Conservation (phyloP, 2,329 filamentous ascomycete species). For the Colletotrichum echinochloae region DNA sequence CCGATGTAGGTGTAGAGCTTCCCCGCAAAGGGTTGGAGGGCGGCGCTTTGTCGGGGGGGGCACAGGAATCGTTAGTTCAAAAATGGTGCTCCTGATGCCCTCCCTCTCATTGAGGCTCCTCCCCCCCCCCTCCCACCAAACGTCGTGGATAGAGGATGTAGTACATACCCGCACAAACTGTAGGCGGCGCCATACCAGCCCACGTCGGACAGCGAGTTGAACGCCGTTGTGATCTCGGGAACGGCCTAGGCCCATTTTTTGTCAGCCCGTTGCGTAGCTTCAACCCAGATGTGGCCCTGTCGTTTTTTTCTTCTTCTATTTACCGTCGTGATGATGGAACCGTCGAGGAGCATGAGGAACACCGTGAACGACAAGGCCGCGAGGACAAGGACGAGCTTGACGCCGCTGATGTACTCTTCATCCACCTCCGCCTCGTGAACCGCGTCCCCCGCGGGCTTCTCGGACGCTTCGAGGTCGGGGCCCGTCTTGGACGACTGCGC, state of each 20-base stretch:
- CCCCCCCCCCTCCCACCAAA: not conserved
- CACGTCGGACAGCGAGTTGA: constrained; percentile 63
- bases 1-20: constrained; percentile 61
- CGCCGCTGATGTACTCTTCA: constrained; percentile 47
- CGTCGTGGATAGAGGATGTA: too few relatives aligned
- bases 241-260: constrained; percentile 53
- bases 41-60: constrained; percentile 56
- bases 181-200: constrained; percentile 68
- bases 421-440: not conserved
- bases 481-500: not conserved
- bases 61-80: not conserved
- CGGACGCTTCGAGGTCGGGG: not conserved
- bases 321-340: constrained; percentile 65
- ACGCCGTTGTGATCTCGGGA: constrained; percentile 62
- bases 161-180: constrained; percentile 56
- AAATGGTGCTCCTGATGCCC: not conserved
- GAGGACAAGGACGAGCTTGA: constrained; percentile 51
- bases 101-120: not conserved
- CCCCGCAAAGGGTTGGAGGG: constrained; percentile 64
- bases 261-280: constrained; percentile 20
- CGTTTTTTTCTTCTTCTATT: constrained; percentile 27
- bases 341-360: constrained; percentile 64
- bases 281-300: too few relatives aligned
- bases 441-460: not conserved
- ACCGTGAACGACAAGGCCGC: constrained; percentile 54